Evolutionary conservation across 2,329 filamentous ascomycete genomes (phyloP), one percentile per base, ranked within the genome.

Genomic region (Neofusicoccum sp.): DNA sequence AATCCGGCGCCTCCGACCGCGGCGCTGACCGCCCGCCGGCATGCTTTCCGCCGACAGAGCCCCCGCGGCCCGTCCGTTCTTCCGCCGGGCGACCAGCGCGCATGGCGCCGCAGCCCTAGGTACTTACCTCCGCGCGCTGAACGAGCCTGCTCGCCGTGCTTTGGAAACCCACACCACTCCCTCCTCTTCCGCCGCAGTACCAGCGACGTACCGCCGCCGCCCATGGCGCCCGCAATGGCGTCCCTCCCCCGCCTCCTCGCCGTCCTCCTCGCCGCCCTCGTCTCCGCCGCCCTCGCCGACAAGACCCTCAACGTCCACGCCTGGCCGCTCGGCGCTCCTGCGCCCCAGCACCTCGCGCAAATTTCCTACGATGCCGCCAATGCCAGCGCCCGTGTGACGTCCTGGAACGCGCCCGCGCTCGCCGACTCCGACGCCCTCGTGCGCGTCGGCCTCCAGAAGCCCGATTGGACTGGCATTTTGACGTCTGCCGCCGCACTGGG

Each of bases 271-370:
- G 62, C 77, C 28, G 64, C 79, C 64, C 73, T 76, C 56, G 69
- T 77, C 89, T 71, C 78, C 16, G 59, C 76, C 61, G 74, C 78
- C 89, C 65, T 75, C 68, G 73, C 78, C 39, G 64, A 71, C 58
- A 66, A 66, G 11, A 66, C 71, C 41, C 65, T 76, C 66, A 71
- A 72, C 65, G 66, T 78, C 67, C 72, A 71, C 68, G 73, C 71
- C 61, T 77, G 74, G 74, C 74, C 76, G 6, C 61, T 73, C 36
- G 70, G 71, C 59, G 69, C 68, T n/a, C 7, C 39, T 16, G 47
- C 62, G 8, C 72, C 48, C 67, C 75, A 29, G 64, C 70, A 16
- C 63, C 68, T 52, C 68, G 77, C 56, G 71, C 75, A 59, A 67
- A 31, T 68, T 71, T 58, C 65, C 71, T 39, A 67, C 65, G 37